Conservation (phyloP, 306 rosid genomes). For the Canavalia ensiformis region DNA sequence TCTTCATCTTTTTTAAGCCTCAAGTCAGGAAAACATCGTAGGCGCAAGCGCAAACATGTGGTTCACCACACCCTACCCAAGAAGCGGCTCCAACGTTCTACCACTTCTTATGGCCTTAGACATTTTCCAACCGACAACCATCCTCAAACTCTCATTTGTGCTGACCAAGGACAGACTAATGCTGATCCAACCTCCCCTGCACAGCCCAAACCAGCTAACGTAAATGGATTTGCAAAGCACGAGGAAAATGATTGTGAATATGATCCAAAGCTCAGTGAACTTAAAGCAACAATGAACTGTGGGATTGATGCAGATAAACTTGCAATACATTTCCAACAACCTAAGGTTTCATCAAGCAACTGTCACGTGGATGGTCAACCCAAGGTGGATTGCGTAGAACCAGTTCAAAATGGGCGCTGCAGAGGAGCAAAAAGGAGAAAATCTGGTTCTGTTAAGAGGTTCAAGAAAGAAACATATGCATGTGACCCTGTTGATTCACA, state of each 20-base stretch:
- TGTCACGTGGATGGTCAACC: conserved; percentile 46
- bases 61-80: conserved; percentile 63
- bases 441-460: conserved; percentile 88
- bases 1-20: conserved; percentile 56
- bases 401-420: conserved; percentile 56
- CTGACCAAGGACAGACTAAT: conserved; percentile 48
- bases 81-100: conserved; percentile 65
- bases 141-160: conserved; percentile 49
- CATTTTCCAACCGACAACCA: conserved; percentile 54
- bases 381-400: conserved; percentile 51
- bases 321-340: conserved; percentile 62
- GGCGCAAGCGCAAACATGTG: conserved; percentile 74
- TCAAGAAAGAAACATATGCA: conserved; percentile 59
- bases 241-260: conserved; percentile 62
- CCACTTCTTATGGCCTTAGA: conserved; percentile 58
- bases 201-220: conserved; percentile 39
- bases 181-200: conserved; percentile 38
- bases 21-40: conserved; percentile 66
- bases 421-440: conserved; percentile 92
- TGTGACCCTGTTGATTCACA: conserved; percentile 54
- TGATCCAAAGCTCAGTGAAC: conserved; percentile 89
- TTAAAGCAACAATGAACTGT: conserved; percentile 58
- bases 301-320: conserved; percentile 57
- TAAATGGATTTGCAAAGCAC: conserved; percentile 50
- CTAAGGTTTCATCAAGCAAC: conserved; percentile 47